phyloP scores from a whole-genome alignment of 2,329 filamentous ascomycete genomes.

The Ophiostoma fasciatum region DNA sequence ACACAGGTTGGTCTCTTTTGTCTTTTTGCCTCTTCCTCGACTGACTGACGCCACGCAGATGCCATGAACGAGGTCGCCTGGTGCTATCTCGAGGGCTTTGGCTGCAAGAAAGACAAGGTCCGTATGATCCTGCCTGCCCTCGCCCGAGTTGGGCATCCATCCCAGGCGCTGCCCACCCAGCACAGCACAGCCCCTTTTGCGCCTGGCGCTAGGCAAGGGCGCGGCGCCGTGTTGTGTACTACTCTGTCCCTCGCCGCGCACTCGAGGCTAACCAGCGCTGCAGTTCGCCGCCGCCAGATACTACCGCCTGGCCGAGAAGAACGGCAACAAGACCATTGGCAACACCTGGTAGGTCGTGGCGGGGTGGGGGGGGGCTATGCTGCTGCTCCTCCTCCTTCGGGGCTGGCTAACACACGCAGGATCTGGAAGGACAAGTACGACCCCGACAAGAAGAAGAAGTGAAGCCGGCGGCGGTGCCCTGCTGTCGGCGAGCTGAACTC shows the following conservation, averaged over 20 bases:
- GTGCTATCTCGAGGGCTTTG: constrained; percentile 96
- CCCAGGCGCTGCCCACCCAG: not conserved
- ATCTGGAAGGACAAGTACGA: constrained; percentile 98
- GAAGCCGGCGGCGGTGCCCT: not conserved
- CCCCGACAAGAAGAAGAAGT: constrained; percentile 24
- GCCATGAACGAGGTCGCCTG: constrained; percentile 95
- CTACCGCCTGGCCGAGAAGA: constrained; percentile 71
- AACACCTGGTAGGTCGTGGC: constrained; percentile 86
- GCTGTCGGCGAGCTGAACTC: no score
- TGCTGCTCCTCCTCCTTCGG: not conserved
- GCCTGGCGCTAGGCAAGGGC: not conserved
- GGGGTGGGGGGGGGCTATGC: no score
- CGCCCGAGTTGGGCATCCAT: not conserved
- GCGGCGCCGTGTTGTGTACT: not conserved
- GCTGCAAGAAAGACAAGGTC: constrained; percentile 97
- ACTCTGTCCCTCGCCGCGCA: constrained; percentile 22
- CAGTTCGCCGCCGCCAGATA: constrained; percentile 76
- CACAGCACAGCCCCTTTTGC: no score
- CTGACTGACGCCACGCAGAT: constrained; percentile 33
- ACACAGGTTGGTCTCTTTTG: constrained; percentile 46
- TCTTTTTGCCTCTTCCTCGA: not conserved
- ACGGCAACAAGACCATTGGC: constrained; percentile 77
- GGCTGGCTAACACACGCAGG: constrained; percentile 33
- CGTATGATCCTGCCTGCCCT: constrained; percentile 19
- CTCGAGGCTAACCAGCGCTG: constrained; percentile 34